Conservation (phyloP, 192 early-diverging fungal species). For the Linnemannia zychae region DNA sequence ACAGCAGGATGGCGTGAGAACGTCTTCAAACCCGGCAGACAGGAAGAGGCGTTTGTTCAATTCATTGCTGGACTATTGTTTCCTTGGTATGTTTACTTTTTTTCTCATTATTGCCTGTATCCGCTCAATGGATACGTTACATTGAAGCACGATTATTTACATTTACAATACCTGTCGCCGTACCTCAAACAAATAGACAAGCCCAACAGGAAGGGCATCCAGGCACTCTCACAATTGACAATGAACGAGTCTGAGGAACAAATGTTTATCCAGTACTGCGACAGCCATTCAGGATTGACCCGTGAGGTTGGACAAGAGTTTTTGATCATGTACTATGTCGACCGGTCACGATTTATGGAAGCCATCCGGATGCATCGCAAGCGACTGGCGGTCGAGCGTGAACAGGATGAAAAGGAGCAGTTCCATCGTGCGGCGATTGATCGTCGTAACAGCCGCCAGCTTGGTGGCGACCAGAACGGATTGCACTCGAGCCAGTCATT, state of each 20-base stretch:
- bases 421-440: slow-evolving; percentile 48
- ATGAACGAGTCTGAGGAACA: slow-evolving; percentile 37
- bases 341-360: slow-evolving; percentile 46
- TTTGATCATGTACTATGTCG: slow-evolving; percentile 50
- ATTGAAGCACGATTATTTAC: background rate
- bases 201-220: slow-evolving; percentile 46
- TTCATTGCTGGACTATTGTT: slow-evolving; percentile 34
- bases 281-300: slow-evolving; percentile 31
- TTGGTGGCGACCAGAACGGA: slow-evolving; percentile 1
- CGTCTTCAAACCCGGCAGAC: background rate
- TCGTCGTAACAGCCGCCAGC: slow-evolving; percentile 25
- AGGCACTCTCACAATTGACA: slow-evolving; percentile 25
- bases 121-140: background rate
- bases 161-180: background rate
- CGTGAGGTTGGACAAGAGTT: slow-evolving; percentile 45
- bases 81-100: slow-evolving; percentile 17
- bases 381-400: slow-evolving; percentile 22
- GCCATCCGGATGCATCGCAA: slow-evolving; percentile 50
- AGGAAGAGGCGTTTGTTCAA: slow-evolving; percentile 20
- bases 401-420: slow-evolving; percentile 32
- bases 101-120: background rate
- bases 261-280: slow-evolving; percentile 28
- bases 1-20: background rate
- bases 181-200: slow-evolving; percentile 15
- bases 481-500: background rate